Evolutionary conservation across 1,284 basidiomycete genomes (phyloP).

Genomic region (Golubevia sp.): DNA sequence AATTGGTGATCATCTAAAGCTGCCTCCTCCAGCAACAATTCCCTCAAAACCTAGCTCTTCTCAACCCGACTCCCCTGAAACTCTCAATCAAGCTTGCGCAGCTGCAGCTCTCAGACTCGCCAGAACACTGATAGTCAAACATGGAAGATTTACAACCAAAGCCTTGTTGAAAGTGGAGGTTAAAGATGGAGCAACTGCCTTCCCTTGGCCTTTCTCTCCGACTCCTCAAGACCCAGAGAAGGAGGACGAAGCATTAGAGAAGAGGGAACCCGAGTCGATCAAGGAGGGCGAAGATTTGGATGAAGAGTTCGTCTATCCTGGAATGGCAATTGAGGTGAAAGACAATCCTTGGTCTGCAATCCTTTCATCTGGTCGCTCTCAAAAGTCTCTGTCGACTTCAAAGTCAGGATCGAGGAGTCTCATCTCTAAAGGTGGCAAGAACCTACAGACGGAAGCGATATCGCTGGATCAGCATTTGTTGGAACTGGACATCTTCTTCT

Average conservation of each 20-base stretch:
- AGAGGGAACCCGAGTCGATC: background rate
- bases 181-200: slow-evolving; percentile 17
- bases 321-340: background rate
- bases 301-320: slow-evolving; percentile 9
- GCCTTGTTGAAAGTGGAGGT: slow-evolving; percentile 5
- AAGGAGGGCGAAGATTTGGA: slow-evolving; percentile 4
- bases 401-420: background rate
- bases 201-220: slow-evolving; percentile 9
- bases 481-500: slow-evolving; percentile 72
- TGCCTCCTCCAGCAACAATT: background rate
- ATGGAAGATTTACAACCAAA: slow-evolving; percentile 28
- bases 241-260: background rate
- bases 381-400: slow-evolving; percentile 6
- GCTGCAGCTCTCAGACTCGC: slow-evolving; percentile 33
- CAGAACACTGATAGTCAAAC: slow-evolving; percentile 24
- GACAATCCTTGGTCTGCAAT: background rate
- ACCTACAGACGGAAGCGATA: no score
- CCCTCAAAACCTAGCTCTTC: background rate
- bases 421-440: no score
- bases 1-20: background rate
- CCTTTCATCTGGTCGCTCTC: background rate
- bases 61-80: no score
- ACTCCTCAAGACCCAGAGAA: background rate
- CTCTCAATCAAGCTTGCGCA: background rate
- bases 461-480: slow-evolving; percentile 30